Evolutionary conservation across 2,329 filamentous ascomycete species (phyloP).

Genomic region (Pestalotiopsis sp.): DNA sequence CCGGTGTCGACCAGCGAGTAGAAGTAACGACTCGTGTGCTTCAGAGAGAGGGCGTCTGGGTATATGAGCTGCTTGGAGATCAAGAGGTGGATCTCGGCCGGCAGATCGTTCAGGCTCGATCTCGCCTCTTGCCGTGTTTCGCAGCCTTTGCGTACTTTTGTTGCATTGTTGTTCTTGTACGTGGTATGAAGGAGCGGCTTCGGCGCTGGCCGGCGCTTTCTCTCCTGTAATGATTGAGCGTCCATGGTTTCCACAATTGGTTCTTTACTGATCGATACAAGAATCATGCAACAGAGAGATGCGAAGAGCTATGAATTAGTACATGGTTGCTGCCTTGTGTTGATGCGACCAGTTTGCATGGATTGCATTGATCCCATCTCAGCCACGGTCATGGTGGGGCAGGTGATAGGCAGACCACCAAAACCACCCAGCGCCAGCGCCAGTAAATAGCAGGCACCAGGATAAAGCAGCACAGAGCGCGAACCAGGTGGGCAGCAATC

Average conservation of each 20-base stretch:
- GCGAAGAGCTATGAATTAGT: slow-evolving; percentile 7
- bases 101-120: slow-evolving; percentile 49
- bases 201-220: background rate
- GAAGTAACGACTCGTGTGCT: slow-evolving; percentile 65
- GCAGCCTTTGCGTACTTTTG: background rate
- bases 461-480: slow-evolving; percentile 1
- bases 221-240: background rate
- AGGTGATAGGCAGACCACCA: background rate
- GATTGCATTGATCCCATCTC: background rate
- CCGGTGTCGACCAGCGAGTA: slow-evolving; percentile 66
- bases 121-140: background rate
- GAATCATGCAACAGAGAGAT: background rate
- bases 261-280: background rate
- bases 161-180: background rate
- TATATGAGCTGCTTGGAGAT: slow-evolving; percentile 64
- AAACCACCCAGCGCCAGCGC: background rate
- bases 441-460: slow-evolving; percentile 8
- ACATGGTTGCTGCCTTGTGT: slow-evolving; percentile 13
- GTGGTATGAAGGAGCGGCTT: background rate
- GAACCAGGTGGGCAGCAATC: no score
- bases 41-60: slow-evolving; percentile 69
- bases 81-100: slow-evolving; percentile 66
- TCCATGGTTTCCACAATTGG: background rate
- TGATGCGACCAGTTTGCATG: background rate
- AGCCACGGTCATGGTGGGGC: background rate